Evolutionary conservation across 257 asterid genomes (phyloP).

Genomic region (Penstemon newberryi): DNA sequence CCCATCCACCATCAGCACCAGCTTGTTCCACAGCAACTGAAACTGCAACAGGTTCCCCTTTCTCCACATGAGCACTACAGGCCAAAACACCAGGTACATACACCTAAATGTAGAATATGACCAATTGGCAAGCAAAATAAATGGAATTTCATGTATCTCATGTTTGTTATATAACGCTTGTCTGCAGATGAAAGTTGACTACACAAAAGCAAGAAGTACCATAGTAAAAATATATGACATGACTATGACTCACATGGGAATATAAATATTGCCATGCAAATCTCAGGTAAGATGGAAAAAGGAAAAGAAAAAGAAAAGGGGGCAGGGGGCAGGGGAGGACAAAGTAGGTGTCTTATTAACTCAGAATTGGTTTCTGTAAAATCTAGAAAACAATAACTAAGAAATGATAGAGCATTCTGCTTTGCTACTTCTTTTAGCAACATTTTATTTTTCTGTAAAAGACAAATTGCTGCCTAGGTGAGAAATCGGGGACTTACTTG

Average conservation of each 20-base stretch:
- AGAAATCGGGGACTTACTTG: slow-evolving; percentile 53
- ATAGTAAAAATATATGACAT: neutral
- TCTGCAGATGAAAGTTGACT: neutral
- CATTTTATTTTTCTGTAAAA: neutral
- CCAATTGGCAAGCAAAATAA: slow-evolving; percentile 15
- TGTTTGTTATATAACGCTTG: neutral
- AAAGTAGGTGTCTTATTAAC: too few species aligned
- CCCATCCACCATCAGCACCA: slow-evolving; percentile 80
- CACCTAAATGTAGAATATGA: slow-evolving; percentile 49
- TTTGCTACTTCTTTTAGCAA: neutral
- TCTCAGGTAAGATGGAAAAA: neutral
- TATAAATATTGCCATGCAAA: neutral
- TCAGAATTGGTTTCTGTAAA: too few species aligned
- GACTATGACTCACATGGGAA: neutral
- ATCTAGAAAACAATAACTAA: neutral
- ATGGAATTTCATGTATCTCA: neutral
- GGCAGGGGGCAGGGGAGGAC: too few species aligned
- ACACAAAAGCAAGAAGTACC: neutral
- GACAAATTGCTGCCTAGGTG: slow-evolving; percentile 2
- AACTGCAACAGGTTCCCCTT: slow-evolving; percentile 86
- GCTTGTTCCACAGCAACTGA: slow-evolving; percentile 93
- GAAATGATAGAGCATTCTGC: neutral
- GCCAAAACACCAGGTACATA: slow-evolving; percentile 99
- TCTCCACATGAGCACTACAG: slow-evolving; percentile 95
- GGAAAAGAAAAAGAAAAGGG: neutral